A percentile compares a stretch with the other conserved stretches of the same genome.
Evolutionary conservation across 2,329 filamentous ascomycete genomes (phyloP).

Genomic region (Microascus cirrosus): DNA sequence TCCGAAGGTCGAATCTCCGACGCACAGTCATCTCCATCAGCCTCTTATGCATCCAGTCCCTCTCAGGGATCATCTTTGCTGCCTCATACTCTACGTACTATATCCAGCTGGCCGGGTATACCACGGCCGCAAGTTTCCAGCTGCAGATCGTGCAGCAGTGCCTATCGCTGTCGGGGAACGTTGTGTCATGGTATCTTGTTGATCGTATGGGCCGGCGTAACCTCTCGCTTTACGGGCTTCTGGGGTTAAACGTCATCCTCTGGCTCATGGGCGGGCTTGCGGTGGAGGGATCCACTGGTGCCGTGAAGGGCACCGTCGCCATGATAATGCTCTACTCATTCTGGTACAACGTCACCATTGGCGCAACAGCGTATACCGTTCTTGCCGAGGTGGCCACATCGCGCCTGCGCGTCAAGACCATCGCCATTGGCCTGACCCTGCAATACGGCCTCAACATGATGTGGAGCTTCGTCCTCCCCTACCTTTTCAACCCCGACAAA

Average conservation of each 20-base stretch:
- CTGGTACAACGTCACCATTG: slow-evolving; percentile 22
- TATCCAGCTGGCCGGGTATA: slow-evolving; percentile 27
- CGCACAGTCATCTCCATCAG: slow-evolving; percentile 25
- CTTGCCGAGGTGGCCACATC: slow-evolving; percentile 25
- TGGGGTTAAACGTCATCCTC: slow-evolving; percentile 22
- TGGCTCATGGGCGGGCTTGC: slow-evolving; percentile 23
- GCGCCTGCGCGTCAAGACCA: slow-evolving; percentile 25
- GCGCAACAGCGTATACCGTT: slow-evolving; percentile 15
- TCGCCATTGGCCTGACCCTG: slow-evolving; percentile 22
- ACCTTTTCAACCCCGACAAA: slow-evolving; percentile 17
- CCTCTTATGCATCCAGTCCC: slow-evolving; percentile 21
- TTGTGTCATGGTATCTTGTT: slow-evolving; percentile 25
- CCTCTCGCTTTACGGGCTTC: slow-evolving; percentile 22
- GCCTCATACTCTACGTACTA: slow-evolving; percentile 29
- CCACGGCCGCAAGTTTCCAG: slow-evolving; percentile 20
- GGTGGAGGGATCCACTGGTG: slow-evolving; percentile 5
- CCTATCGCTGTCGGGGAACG: slow-evolving; percentile 24
- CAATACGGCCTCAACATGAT: slow-evolving; percentile 19
- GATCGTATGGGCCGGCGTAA: slow-evolving; percentile 22
- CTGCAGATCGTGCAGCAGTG: slow-evolving; percentile 27
- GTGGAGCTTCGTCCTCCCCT: slow-evolving; percentile 14
- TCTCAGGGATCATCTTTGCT: slow-evolving; percentile 22
- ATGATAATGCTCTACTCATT: slow-evolving; percentile 25
- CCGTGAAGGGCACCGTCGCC: slow-evolving; percentile 17
- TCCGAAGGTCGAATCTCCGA: slow-evolving; percentile 23